phyloP scores from a whole-genome alignment of 2,329 filamentous ascomycete species.

The Hypoxylon sp. region DNA sequence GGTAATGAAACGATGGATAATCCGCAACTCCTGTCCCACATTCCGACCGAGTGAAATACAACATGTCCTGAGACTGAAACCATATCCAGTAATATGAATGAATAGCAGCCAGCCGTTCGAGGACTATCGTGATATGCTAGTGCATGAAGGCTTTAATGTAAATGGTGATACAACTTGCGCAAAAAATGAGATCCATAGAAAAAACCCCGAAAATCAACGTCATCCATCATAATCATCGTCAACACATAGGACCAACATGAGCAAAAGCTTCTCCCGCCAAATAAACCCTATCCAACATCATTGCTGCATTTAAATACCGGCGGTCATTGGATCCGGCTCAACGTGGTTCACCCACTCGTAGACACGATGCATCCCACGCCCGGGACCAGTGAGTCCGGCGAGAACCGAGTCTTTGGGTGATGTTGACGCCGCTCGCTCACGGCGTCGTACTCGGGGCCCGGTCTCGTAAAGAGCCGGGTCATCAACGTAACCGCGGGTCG shows the following conservation, averaged over 20 bases:
- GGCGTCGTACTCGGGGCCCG: slow-evolving; percentile 46
- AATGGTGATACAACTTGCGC: slow-evolving; percentile 45
- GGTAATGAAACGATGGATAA: slow-evolving; percentile 31
- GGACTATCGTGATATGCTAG: slow-evolving; percentile 28
- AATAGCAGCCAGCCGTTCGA: slow-evolving; percentile 14
- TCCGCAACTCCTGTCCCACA: slow-evolving; percentile 36
- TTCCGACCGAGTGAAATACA: slow-evolving; percentile 27
- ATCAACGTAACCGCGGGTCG: slow-evolving; percentile 49
- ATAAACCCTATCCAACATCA: slow-evolving; percentile 13
- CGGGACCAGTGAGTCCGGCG: slow-evolving; percentile 53
- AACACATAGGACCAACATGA: slow-evolving; percentile 25
- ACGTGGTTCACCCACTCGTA: slow-evolving; percentile 54
- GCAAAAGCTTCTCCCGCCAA: slow-evolving; percentile 13
- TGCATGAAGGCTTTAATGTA: slow-evolving; percentile 28
- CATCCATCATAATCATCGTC: slow-evolving; percentile 40
- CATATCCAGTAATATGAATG: slow-evolving; percentile 36
- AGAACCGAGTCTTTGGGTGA: slow-evolving; percentile 52
- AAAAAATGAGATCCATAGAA: slow-evolving; percentile 27
- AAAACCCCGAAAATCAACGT: slow-evolving; percentile 19
- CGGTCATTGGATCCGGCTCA: slow-evolving; percentile 34
- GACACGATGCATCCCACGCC: slow-evolving; percentile 54
- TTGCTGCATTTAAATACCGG: slow-evolving; percentile 22
- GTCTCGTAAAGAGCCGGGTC: slow-evolving; percentile 48
- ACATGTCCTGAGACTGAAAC: slow-evolving; percentile 43
- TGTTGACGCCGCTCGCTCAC: slow-evolving; percentile 44